A percentile compares a stretch with the other conserved stretches of the same genome.
phyloP scores from a whole-genome alignment of 129 eudicot species.

The Centaurea solstitialis region DNA sequence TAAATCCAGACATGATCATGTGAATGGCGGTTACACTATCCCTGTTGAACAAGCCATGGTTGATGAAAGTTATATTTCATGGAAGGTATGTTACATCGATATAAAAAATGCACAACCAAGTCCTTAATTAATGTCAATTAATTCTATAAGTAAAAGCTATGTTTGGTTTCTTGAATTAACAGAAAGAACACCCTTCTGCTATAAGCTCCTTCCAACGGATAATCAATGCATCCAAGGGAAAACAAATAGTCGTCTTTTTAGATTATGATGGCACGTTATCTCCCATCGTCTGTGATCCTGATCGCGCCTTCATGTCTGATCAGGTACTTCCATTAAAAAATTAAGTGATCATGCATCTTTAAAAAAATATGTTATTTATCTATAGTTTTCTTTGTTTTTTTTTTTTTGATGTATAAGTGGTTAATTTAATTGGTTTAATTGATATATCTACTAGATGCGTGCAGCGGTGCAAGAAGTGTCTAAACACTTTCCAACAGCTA shows the following conservation, averaged over 20 bases:
- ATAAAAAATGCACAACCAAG: not conserved
- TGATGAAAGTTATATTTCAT: slow-evolving; percentile 40
- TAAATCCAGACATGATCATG: slow-evolving; percentile 17
- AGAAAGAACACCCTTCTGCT: slow-evolving; percentile 79
- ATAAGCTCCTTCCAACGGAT: slow-evolving; percentile 43
- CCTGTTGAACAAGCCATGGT: not conserved
- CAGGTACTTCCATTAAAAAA: slow-evolving; percentile 39
- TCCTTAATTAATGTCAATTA: not conserved
- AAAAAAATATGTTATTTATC: too few species aligned
- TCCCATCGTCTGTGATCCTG: slow-evolving; percentile 80
- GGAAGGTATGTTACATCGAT: slow-evolving; percentile 48
- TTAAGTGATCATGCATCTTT: too few species aligned
- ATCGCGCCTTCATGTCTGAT: slow-evolving; percentile 84
- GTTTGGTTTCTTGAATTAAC: not conserved
- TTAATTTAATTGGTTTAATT: not conserved
- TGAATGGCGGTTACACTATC: not conserved
- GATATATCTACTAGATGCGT: slow-evolving; percentile 55
- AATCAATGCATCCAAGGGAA: slow-evolving; percentile 47
- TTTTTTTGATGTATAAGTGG: not conserved
- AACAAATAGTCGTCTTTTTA: slow-evolving; percentile 60
- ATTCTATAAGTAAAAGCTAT: not conserved
- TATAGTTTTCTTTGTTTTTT: not conserved
- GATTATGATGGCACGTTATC: slow-evolving; percentile 90
- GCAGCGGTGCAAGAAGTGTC: slow-evolving; percentile 68
- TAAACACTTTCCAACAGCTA: slow-evolving; percentile 72